Percentiles rank a stretch among this genome's conserved stretches.
phyloP scores from a whole-genome alignment of 2,329 filamentous ascomycete genomes.

The Fusarium globosum region DNA sequence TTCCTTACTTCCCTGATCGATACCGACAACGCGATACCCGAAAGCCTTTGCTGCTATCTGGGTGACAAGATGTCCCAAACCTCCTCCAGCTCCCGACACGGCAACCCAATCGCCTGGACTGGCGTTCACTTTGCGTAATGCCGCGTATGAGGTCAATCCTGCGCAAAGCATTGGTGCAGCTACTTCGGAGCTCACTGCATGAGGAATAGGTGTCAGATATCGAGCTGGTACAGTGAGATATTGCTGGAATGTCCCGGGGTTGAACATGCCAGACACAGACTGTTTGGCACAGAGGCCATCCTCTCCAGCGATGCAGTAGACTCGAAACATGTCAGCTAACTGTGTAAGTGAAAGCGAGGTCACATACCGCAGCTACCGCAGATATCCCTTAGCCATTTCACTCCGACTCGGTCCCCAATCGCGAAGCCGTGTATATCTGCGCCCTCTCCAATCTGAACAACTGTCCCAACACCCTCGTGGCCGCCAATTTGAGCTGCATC shows the following conservation, averaged over 20 bases:
- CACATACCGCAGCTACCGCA: background rate
- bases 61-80: background rate
- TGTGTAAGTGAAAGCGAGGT: fast-evolving
- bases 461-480: background rate
- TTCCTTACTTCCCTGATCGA: background rate
- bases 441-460: background rate
- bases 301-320: background rate
- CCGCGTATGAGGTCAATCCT: background rate
- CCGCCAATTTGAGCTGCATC: background rate
- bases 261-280: background rate
- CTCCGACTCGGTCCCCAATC: background rate
- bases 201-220: background rate
- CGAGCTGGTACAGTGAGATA: background rate
- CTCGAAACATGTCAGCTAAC: background rate
- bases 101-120: background rate
- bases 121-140: fast-evolving
- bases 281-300: background rate
- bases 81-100: background rate
- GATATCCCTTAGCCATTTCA: background rate
- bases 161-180: background rate
- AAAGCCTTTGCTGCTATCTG: background rate
- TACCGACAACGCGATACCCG: background rate
- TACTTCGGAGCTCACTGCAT: background rate
- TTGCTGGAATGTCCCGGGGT: background rate
- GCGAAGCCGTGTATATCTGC: background rate